Evolutionary conservation across 768 basidiomycete genomes (phyloP).

Genomic region (Collybiopsis confluens): DNA sequence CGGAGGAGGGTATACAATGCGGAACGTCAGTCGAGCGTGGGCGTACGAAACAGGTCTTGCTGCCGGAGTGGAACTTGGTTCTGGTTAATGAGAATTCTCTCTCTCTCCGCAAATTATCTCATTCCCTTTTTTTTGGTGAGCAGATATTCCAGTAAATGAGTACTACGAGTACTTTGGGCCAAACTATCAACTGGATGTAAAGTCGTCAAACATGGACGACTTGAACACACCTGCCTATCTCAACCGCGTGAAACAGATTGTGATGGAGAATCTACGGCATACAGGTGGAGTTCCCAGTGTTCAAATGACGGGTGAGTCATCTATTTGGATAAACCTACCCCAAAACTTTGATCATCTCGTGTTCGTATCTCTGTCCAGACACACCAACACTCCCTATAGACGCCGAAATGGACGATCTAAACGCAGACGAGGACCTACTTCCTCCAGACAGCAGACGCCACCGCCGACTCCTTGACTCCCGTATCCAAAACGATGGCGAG

Average conservation of each 20-base stretch:
- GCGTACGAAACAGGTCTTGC: constrained; percentile 97
- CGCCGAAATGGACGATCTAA: constrained; percentile 73
- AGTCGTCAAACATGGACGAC: constrained; percentile 91
- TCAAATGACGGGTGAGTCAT: constrained; percentile 73
- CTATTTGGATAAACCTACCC: background rate
- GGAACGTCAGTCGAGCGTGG: constrained; percentile 95
- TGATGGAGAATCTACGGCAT: constrained; percentile 86
- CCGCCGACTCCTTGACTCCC: constrained; percentile 71
- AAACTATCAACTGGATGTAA: constrained; percentile 93
- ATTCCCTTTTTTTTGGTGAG: no score
- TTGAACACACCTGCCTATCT: constrained; percentile 91
- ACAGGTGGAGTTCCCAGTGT: constrained; percentile 88
- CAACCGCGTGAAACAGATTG: constrained; percentile 87
- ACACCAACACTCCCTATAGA: constrained; percentile 84
- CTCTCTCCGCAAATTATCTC: no score
- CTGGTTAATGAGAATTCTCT: constrained; percentile 66
- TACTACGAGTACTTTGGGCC: constrained; percentile 99
- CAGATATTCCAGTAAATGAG: constrained; percentile 97
- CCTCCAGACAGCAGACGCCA: constrained; percentile 75
- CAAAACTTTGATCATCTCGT: background rate
- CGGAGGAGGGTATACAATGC: constrained; percentile 98
- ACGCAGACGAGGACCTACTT: constrained; percentile 79
- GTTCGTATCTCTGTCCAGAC: constrained; percentile 53
- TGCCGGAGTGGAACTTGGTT: constrained; percentile 90
- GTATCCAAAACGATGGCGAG: constrained; percentile 81